Base-by-base conservation (phyloP, 2,329 filamentous ascomycete genomes). In the Chrysosporium keratinophilum region DNA sequence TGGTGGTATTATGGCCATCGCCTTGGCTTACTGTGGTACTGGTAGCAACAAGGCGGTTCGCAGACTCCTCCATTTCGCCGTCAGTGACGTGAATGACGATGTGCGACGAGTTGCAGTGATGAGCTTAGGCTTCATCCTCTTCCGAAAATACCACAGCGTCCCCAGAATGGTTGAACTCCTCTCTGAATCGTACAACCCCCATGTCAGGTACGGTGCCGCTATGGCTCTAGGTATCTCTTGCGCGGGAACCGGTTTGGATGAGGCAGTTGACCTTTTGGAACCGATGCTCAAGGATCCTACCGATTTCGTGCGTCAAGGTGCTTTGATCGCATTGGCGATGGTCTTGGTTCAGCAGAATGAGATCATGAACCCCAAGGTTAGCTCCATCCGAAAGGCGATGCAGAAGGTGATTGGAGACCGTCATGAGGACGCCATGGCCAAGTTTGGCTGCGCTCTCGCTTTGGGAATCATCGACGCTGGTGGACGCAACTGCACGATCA, bases 331-430 rank as follows among this genome's bases (percentile, higher is more conserved):
- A 2, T 78, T 97, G 55, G 82, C 93, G 56, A 98, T 98, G 93
- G 95, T 98, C 63, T 84, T 98, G 79, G 87, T 96, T n/a, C 93
- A 98, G 73, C 93, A 97, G 69, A 98, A 97, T 64, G 93, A 98
- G 72, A 85, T 85, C 28, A 95, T 96, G 88, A 98, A 97, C 72
- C 90, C 93, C 63, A 96, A 97, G 76, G 91, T 96, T 46, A 82
- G 83, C 19, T 80, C 84, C 1, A 90, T 97, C 60, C 85, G 93
- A 63, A 96, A 96, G 76, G 90, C 87, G 2, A 81, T 98, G 57
- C 85, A 88, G 74, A 97, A 95, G 78, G 88, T 96, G 54, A 83
- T 97, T 20, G 83, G 86, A 39, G 93, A 98, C 69, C 85, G 93
- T 50, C 93, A 98, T 63, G 93, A 98, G 70, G 93, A 98, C 74